phyloP scores from a whole-genome alignment of 495 filamentous ascomycete genomes.

The Aspergillus biplanus region DNA sequence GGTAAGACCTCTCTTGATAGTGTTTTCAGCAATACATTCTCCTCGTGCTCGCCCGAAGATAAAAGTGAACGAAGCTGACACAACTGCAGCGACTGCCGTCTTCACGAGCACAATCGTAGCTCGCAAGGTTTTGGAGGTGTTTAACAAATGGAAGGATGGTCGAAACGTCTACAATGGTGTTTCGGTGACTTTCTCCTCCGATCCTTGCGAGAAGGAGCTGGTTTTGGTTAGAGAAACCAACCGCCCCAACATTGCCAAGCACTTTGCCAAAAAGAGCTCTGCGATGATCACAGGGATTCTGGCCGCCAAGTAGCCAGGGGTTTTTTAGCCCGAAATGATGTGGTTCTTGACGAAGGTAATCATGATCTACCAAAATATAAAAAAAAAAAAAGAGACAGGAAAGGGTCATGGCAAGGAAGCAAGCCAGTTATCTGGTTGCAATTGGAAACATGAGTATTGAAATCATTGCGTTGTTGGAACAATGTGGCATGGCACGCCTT shows the following conservation, averaged over 20 bases:
- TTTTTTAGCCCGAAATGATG: background rate
- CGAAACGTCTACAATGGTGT: conserved; percentile 34
- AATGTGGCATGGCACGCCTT: conserved; percentile 12
- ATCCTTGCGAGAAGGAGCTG: conserved; percentile 42
- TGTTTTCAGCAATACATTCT: background rate
- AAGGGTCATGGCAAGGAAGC: background rate
- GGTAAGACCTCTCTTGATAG: conserved; percentile 25
- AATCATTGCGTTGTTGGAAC: conserved; percentile 3
- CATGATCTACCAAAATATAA: background rate
- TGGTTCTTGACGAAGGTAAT: too few relatives aligned
- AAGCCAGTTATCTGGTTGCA: conserved; percentile 9
- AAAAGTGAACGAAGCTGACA: conserved; percentile 5
- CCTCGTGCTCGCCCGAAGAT: background rate
- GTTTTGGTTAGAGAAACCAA: conserved; percentile 27
- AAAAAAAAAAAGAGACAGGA: conserved; percentile 2
- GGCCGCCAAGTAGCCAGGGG: background rate
- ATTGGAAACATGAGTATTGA: conserved; percentile 16
- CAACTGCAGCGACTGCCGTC: conserved; percentile 35
- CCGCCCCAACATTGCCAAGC: conserved; percentile 23
- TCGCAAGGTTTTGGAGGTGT: conserved; percentile 36
- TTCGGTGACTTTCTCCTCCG: conserved; percentile 38
- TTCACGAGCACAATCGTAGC: conserved; percentile 39
- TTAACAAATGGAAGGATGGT: conserved; percentile 30
- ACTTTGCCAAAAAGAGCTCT: conserved; percentile 23
- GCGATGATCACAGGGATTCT: conserved; percentile 13